phyloP scores from a whole-genome alignment of 2,329 filamentous ascomycete species.

The Phaeoacremonium minimum region DNA sequence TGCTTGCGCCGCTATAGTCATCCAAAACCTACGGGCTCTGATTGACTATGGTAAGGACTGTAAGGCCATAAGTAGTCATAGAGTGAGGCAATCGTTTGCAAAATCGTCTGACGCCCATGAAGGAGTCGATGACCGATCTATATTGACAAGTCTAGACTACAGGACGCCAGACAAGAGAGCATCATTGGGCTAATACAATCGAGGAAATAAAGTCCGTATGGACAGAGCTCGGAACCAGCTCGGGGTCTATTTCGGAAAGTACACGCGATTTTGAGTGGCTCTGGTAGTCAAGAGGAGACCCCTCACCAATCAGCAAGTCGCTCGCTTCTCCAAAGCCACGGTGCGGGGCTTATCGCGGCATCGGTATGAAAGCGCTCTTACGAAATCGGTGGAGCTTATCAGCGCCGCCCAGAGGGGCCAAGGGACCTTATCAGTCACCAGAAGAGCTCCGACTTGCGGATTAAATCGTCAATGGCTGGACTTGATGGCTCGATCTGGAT shows the following conservation, averaged over 20 bases:
- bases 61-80: no score
- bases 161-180: no score
- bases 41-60: no score
- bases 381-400: constrained; percentile 9
- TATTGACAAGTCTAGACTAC: no score
- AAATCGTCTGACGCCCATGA: no score
- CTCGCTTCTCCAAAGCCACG: neutral
- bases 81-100: no score
- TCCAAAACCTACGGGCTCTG: no score
- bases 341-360: neutral
- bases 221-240: no score
- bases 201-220: no score
- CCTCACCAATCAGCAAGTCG: neutral
- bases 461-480: constrained; percentile 5
- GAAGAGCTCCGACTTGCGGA: neutral
- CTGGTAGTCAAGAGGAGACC: neutral
- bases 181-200: no score
- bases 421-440: constrained; percentile 9
- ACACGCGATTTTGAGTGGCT: neutral
- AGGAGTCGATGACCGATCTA: no score
- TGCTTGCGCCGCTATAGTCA: no score
- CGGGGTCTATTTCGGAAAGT: neutral
- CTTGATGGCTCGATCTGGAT: constrained; percentile 2
- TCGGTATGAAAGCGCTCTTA: constrained; percentile 3
- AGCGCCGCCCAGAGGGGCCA: constrained; percentile 2